Conservation (phyloP, 2,329 filamentous ascomycete genomes). For the Talaromyces funiculosus region DNA sequence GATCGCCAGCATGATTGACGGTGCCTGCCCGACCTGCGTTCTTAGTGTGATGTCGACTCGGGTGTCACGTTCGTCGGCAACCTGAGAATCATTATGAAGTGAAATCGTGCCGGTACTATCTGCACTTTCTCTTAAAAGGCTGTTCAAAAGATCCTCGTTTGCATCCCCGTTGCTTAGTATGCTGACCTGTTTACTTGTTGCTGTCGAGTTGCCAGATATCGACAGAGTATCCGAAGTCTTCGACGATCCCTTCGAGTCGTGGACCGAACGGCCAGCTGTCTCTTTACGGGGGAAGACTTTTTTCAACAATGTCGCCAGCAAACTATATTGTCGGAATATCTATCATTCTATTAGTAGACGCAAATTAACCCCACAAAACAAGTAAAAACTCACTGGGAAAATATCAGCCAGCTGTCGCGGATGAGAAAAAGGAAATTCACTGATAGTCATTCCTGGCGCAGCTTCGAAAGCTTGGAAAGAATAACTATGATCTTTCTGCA, state of each 20-base stretch:
- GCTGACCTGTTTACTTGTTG: slow-evolving; percentile 18
- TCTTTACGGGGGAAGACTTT: slow-evolving; percentile 26
- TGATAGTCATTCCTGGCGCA: slow-evolving; percentile 35
- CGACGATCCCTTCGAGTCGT: slow-evolving; percentile 9
- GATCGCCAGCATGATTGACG: slow-evolving; percentile 33
- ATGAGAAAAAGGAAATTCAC: slow-evolving; percentile 41
- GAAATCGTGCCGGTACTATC: neutral
- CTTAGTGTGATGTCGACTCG: slow-evolving; percentile 36
- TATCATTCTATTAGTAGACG: slow-evolving; percentile 16
- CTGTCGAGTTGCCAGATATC: slow-evolving; percentile 13
- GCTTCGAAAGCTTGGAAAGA: slow-evolving; percentile 40
- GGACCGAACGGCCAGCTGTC: neutral
- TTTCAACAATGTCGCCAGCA: slow-evolving; percentile 36
- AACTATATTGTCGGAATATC: slow-evolving; percentile 42
- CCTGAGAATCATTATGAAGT: neutral
- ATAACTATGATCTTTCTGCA: slow-evolving; percentile 36
- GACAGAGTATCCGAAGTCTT: slow-evolving; percentile 8
- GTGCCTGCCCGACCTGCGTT: slow-evolving; percentile 34
- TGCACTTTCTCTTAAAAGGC: slow-evolving; percentile 38
- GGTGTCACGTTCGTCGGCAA: slow-evolving; percentile 17
- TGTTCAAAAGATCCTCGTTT: slow-evolving; percentile 50
- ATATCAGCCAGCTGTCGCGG: slow-evolving; percentile 41
- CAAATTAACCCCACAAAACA: too few species aligned
- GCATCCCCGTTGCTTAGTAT: slow-evolving; percentile 39
- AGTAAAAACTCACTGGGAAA: slow-evolving; percentile 37